These are phyloP conservation scores for Botrytis squamosa DNA, from an alignment of 2,329 filamentous ascomycete genomes.

Conservation along the genomic window DNA sequence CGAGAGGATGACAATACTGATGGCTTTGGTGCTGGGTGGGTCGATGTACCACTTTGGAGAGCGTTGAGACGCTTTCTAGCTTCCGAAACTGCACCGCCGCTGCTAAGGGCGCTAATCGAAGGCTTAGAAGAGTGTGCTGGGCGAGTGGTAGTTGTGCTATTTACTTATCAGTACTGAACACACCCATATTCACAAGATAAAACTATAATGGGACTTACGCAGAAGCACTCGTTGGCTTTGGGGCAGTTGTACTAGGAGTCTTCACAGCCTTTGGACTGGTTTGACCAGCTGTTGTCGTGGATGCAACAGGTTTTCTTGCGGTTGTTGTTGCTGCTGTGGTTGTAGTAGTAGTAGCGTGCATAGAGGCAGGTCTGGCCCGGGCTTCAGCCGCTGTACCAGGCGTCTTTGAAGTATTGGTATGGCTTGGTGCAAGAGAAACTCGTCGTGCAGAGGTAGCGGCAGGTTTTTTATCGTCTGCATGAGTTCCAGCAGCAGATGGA, in stretches of 20 bases:
- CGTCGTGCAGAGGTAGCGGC: conserved; percentile 33
- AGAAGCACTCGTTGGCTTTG: conserved; percentile 37
- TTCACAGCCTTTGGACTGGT: conserved; percentile 41
- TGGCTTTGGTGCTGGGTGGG: conserved; percentile 41
- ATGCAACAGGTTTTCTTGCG: conserved; percentile 36
- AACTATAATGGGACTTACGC: conserved; percentile 9
- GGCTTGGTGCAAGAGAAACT: conserved; percentile 36
- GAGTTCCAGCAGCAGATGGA: conserved; percentile 37
- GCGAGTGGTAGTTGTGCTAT: conserved; percentile 40
- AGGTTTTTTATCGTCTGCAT: conserved; percentile 38
- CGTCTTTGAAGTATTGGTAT: conserved; percentile 32
- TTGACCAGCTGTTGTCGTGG: conserved; percentile 24
- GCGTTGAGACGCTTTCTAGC: conserved; percentile 59
- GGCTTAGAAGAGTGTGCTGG: conserved; percentile 40
- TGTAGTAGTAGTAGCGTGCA: conserved; percentile 22
- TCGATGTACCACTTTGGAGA: conserved; percentile 41
- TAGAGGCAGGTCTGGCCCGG: conserved; percentile 26
- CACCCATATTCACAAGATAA: neutral
- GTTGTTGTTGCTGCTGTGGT: conserved; percentile 33
- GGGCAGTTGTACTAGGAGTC: conserved; percentile 41
- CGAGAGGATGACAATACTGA: conserved; percentile 38
- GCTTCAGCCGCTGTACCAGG: conserved; percentile 35
- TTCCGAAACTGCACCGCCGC: conserved; percentile 45
- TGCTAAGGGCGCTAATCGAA: conserved; percentile 26
- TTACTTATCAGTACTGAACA: conserved; percentile 21